Conservation (phyloP, 73 alveolate species). For the Tetrahymena thermophila region DNA sequence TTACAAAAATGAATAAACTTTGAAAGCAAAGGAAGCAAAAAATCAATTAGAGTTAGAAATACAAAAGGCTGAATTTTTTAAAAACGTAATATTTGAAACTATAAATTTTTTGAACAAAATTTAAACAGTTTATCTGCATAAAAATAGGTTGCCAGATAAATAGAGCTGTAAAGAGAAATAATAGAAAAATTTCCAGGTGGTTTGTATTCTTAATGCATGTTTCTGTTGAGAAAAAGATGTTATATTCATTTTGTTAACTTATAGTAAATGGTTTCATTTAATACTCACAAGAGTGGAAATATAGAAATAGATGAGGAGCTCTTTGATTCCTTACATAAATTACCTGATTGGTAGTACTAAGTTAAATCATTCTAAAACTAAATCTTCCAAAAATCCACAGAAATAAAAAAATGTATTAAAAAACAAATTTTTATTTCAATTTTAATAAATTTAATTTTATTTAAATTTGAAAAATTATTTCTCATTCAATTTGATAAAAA, state of each 20-base stretch:
- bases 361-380: neutral
- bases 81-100: neutral
- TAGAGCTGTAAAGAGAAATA: constrained; percentile 20
- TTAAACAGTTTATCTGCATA: neutral
- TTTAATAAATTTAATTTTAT: no score
- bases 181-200: constrained; percentile 15
- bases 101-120: neutral
- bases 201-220: constrained; percentile 16
- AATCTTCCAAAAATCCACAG: neutral
- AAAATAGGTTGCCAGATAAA: constrained; percentile 9
- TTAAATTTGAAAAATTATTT: no score
- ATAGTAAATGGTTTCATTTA: constrained; percentile 25
- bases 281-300: constrained; percentile 18
- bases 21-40: constrained; percentile 20
- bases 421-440: no score
- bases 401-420: neutral
- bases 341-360: neutral
- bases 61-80: constrained; percentile 1
- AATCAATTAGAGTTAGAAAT: constrained; percentile 27
- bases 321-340: neutral
- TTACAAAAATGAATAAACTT: constrained; percentile 1
- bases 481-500: no score
- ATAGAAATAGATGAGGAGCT: constrained; percentile 16
- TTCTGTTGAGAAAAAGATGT: constrained; percentile 15
- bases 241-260: constrained; percentile 7